Evolutionary conservation across 2,329 filamentous ascomycete genomes (phyloP).

Genomic region (Coniochaeta prunicola): DNA sequence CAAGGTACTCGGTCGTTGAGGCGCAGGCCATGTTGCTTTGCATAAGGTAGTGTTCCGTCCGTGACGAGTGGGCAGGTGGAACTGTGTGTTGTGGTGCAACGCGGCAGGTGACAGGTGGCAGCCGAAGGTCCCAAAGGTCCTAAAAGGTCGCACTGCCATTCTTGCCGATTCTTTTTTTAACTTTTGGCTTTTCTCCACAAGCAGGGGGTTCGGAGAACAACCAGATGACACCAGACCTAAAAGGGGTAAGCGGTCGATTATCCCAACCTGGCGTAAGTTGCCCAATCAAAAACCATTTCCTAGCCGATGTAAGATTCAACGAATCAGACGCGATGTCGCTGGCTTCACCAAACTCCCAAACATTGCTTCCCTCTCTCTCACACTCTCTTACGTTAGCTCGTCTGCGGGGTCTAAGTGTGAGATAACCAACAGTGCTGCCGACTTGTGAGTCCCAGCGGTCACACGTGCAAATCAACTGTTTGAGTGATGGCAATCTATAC

Average conservation of each 20-base stretch:
- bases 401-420: background rate
- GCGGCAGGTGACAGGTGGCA: background rate
- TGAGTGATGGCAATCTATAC: background rate
- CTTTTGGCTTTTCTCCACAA: background rate
- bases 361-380: background rate
- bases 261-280: background rate
- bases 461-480: background rate
- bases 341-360: background rate
- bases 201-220: background rate
- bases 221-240: background rate
- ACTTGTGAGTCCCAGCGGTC: background rate
- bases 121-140: background rate
- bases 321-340: background rate
- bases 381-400: background rate
- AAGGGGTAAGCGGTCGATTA: background rate
- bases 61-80: background rate
- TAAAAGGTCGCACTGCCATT: background rate
- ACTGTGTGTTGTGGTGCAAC: background rate
- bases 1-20: background rate
- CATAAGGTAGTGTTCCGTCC: background rate
- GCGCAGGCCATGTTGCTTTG: background rate
- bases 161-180: constrained; percentile 1
- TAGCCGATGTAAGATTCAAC: background rate
- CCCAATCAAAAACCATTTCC: background rate
- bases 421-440: background rate